phyloP scores from a whole-genome alignment of 2,329 filamentous ascomycete genomes.

The Thielaviopsis populi region DNA sequence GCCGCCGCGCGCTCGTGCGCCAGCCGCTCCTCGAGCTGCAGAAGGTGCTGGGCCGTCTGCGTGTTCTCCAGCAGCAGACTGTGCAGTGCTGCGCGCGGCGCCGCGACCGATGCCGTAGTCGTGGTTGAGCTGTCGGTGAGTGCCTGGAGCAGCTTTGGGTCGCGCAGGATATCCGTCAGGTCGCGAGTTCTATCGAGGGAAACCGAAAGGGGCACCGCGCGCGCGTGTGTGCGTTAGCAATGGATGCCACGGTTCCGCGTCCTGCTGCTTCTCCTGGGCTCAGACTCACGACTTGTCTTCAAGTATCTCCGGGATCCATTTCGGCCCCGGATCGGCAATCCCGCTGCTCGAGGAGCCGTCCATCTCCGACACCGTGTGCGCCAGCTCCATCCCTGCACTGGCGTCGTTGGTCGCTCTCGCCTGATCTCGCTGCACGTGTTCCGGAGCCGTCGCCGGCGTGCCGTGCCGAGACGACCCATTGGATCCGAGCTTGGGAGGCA shows the following conservation, averaged over 20 bases:
- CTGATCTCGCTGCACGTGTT: neutral
- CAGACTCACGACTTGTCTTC: conserved; percentile 63
- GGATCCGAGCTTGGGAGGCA: conserved; percentile 56
- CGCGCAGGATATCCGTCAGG: conserved; percentile 52
- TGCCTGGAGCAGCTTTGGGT: conserved; percentile 53
- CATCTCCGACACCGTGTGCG: conserved; percentile 6
- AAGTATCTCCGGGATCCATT: conserved; percentile 64
- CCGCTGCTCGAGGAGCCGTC: neutral
- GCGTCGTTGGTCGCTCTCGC: neutral
- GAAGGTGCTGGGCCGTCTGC: conserved; percentile 48
- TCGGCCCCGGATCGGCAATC: conserved; percentile 42
- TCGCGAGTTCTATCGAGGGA: conserved; percentile 51
- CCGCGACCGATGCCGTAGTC: conserved; percentile 54
- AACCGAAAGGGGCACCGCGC: neutral
- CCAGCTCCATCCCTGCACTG: neutral
- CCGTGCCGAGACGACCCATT: conserved; percentile 52
- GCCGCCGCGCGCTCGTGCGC: conserved; percentile 50
- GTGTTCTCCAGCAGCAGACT: conserved; percentile 56
- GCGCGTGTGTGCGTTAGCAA: conserved; percentile 14
- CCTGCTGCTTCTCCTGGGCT: conserved; percentile 2
- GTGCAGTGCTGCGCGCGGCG: conserved; percentile 50
- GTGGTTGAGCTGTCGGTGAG: conserved; percentile 52
- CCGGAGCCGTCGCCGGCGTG: conserved; percentile 37
- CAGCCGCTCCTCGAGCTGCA: conserved; percentile 43
- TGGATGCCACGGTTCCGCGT: too few species aligned